These are phyloP conservation scores for Aspergillus calidoustus DNA, from an alignment of 2,329 filamentous ascomycete species.

Conservation along the genomic window DNA sequence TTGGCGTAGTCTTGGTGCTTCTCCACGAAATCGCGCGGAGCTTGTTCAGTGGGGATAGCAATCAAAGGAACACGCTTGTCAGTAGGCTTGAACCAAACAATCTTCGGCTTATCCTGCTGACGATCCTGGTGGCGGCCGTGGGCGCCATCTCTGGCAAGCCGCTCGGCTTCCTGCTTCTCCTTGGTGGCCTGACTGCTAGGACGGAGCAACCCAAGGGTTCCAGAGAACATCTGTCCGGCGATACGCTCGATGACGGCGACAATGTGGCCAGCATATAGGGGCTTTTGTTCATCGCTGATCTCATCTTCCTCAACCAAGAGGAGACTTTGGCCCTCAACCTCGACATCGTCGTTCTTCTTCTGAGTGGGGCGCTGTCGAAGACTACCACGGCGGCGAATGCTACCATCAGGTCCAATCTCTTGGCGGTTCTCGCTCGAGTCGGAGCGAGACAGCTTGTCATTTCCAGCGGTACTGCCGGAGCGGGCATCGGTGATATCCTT, in stretches of 20 bases:
- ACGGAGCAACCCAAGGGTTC: slow-evolving; percentile 88
- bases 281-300: slow-evolving; percentile 97
- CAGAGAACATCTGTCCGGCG: slow-evolving; percentile 98
- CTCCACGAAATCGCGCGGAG: slow-evolving; percentile 95
- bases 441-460: slow-evolving; percentile 61
- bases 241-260: slow-evolving; percentile 97
- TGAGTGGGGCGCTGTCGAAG: slow-evolving; percentile 95
- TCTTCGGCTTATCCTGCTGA: slow-evolving; percentile 96
- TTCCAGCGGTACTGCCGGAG: slow-evolving; percentile 73
- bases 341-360: slow-evolving; percentile 99
- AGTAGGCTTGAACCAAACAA: slow-evolving; percentile 99
- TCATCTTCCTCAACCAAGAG: slow-evolving; percentile 97
- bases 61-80: slow-evolving; percentile 98
- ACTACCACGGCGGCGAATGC: slow-evolving; percentile 89
- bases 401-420: slow-evolving; percentile 70
- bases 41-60: slow-evolving; percentile 97
- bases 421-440: slow-evolving; percentile 68
- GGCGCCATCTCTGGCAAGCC: slow-evolving; percentile 83
- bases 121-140: slow-evolving; percentile 75
- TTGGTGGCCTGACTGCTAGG: slow-evolving; percentile 98
- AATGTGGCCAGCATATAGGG: slow-evolving; percentile 93
- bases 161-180: slow-evolving; percentile 98
- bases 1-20: slow-evolving; percentile 98
- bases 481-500: slow-evolving; percentile 97
- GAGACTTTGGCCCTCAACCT: slow-evolving; percentile 96